Conservation (phyloP, 441 rosid genomes). For the Eutrema salsugineum region DNA sequence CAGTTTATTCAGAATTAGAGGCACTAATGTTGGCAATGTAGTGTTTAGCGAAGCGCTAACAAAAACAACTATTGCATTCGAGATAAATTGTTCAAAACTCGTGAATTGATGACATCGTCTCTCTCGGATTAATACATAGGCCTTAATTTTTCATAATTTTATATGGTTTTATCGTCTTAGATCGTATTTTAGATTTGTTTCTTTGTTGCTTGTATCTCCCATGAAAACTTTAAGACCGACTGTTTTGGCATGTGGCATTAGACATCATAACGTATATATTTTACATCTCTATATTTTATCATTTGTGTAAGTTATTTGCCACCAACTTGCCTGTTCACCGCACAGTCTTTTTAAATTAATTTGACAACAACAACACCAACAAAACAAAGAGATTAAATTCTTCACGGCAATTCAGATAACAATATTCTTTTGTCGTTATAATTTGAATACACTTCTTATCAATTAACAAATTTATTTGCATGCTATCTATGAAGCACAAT, state of each 20-base stretch:
- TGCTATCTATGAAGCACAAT: neutral
- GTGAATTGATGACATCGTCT: neutral
- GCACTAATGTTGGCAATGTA: neutral
- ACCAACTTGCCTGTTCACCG: neutral
- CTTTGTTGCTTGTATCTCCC: neutral
- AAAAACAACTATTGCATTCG: neutral
- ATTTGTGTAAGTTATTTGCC: neutral
- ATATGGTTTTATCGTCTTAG: neutral
- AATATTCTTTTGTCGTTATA: neutral
- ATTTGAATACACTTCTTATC: neutral
- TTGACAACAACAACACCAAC: too few relatives aligned
- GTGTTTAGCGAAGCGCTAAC: neutral
- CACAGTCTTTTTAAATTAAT: neutral
- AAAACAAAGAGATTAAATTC: too few relatives aligned
- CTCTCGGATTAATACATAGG: neutral
- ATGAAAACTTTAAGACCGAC: neutral
- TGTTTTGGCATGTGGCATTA: too few relatives aligned
- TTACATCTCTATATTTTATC: too few relatives aligned
- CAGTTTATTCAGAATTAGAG: neutral
- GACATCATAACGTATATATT: too few relatives aligned
- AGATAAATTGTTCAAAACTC: neutral
- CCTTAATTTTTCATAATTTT: neutral
- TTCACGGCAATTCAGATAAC: neutral
- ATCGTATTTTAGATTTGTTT: neutral
- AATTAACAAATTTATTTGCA: neutral